phyloP scores from a whole-genome alignment of 495 filamentous ascomycete genomes.

The Hypoxylon cercidicola region DNA sequence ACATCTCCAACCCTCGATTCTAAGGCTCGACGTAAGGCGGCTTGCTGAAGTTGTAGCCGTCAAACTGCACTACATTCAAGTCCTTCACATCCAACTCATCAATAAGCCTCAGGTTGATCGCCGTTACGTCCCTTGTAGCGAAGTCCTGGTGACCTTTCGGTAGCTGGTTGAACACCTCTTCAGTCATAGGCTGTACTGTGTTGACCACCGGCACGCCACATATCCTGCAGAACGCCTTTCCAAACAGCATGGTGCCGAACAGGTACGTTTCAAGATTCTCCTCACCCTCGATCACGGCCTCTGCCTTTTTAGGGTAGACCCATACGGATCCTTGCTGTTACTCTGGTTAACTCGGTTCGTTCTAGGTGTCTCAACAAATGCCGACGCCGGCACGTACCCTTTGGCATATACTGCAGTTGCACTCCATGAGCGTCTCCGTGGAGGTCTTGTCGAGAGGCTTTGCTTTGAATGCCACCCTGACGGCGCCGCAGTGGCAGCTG shows the following conservation, averaged over 20 bases:
- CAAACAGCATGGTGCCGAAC: constrained; percentile 41
- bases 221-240: constrained; percentile 56
- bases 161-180: constrained; percentile 30
- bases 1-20: background rate
- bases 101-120: constrained; percentile 49
- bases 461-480: constrained; percentile 53
- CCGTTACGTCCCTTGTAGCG: constrained; percentile 2
- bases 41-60: constrained; percentile 44
- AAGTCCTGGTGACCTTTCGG: constrained; percentile 32
- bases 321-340: constrained; percentile 45
- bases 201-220: constrained; percentile 53
- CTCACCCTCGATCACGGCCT: constrained; percentile 46
- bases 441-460: constrained; percentile 46
- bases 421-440: constrained; percentile 43
- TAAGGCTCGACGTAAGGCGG: constrained; percentile 53
- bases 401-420: constrained; percentile 59
- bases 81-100: constrained; percentile 45
- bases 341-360: constrained; percentile 8
- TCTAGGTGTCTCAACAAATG: background rate
- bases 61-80: constrained; percentile 34
- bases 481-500: constrained; percentile 64
- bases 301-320: constrained; percentile 47
- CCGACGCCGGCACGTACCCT: constrained; percentile 47
- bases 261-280: constrained; percentile 51
- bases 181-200: constrained; percentile 1